Percentiles rank a stretch among this genome's conserved stretches.
These are phyloP conservation scores for Acarospora socialis DNA, from an alignment of 2,329 filamentous ascomycete species.

Conservation along the genomic window DNA sequence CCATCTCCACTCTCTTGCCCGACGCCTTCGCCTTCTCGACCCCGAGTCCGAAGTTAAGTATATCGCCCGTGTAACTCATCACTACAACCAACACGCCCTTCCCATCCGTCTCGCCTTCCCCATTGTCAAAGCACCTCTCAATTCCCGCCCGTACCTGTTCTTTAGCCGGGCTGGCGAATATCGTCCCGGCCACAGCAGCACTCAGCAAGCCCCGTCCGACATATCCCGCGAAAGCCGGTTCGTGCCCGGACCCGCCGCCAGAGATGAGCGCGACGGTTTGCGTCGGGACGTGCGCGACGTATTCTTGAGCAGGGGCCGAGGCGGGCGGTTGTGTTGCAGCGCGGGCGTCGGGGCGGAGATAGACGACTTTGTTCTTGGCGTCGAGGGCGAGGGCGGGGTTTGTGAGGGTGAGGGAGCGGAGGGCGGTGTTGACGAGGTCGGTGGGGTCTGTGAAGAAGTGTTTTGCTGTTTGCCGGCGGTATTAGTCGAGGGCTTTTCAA, in stretches of 20 bases:
- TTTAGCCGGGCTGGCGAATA: conserved; percentile 18
- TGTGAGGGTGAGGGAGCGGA: conserved; percentile 17
- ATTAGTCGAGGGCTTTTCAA: neutral
- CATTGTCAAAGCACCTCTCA: too few species aligned
- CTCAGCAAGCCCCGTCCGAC: conserved; percentile 16
- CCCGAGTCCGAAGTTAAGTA: conserved; percentile 15
- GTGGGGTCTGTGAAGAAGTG: conserved; percentile 13
- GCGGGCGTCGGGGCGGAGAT: conserved; percentile 12
- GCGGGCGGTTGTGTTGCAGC: neutral
- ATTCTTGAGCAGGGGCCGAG: too few species aligned
- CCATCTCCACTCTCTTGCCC: conserved; percentile 13
- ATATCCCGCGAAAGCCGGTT: conserved; percentile 17
- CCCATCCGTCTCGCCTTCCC: too few species aligned
- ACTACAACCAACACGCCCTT: conserved; percentile 12
- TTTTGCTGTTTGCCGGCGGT: conserved; percentile 5
- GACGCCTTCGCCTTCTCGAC: conserved; percentile 14
- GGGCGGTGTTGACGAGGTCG: conserved; percentile 12
- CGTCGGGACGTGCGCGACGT: too few species aligned
- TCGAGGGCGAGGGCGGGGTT: conserved; percentile 19
- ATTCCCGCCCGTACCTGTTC: conserved; percentile 14
- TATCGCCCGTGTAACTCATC: conserved; percentile 17
- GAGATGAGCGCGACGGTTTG: conserved; percentile 15
- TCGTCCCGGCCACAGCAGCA: conserved; percentile 15
- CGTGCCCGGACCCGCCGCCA: conserved; percentile 19
- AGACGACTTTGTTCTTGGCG: conserved; percentile 18